Evolutionary conservation across 2,329 filamentous ascomycete genomes (phyloP).

Genomic region (Ceratocystis albifundus): DNA sequence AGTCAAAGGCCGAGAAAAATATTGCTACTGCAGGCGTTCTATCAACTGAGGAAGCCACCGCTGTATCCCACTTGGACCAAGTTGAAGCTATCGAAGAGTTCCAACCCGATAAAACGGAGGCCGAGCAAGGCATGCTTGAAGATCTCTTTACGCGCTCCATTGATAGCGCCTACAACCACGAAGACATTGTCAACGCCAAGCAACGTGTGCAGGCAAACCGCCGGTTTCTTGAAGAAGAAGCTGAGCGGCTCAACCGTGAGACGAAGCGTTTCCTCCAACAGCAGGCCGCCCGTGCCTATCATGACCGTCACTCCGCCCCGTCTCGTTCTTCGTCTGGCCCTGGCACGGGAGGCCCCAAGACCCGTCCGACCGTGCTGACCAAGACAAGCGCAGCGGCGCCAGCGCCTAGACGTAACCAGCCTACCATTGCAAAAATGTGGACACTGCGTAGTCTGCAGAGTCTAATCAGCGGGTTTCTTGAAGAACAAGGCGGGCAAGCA

Average conservation of each 20-base stretch:
- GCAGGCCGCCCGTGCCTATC: conserved; percentile 52
- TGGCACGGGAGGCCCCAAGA: conserved; percentile 37
- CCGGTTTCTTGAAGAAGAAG: conserved; percentile 63
- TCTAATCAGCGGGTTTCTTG: conserved; percentile 50
- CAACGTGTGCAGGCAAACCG: conserved; percentile 62
- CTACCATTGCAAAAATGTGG: conserved; percentile 21
- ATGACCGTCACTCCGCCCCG: conserved; percentile 45
- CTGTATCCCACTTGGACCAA: conserved; percentile 18
- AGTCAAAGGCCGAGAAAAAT: not conserved
- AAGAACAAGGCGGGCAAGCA: conserved; percentile 62
- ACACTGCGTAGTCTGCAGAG: conserved; percentile 16
- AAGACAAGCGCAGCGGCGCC: not conserved
- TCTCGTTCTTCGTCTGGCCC: conserved; percentile 56
- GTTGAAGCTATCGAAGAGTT: conserved; percentile 56
- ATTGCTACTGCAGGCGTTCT: not conserved
- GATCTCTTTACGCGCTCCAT: conserved; percentile 81
- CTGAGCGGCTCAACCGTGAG: conserved; percentile 23
- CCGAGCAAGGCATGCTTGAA: conserved; percentile 68
- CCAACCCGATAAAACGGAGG: conserved; percentile 37
- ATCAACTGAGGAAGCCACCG: conserved; percentile 18
- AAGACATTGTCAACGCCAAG: conserved; percentile 73
- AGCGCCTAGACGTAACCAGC: conserved; percentile 37
- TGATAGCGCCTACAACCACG: conserved; percentile 86
- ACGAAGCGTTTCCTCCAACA: conserved; percentile 22
- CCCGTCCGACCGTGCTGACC: conserved; percentile 46